Conservation (phyloP, 1,139 yeast genomes). For the Sporopachydermia cereana region DNA sequence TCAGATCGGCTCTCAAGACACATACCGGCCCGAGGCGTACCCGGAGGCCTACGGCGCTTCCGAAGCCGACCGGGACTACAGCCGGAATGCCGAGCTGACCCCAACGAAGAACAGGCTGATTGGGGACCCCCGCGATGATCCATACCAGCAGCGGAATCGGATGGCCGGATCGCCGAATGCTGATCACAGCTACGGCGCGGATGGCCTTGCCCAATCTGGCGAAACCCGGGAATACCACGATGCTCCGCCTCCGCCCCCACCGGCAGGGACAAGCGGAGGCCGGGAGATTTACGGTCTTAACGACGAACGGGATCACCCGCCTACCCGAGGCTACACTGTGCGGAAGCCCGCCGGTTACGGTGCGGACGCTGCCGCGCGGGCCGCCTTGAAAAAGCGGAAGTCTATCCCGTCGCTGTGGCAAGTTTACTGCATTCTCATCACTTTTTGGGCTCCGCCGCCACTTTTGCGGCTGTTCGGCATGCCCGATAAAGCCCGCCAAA, state of each 20-base stretch:
- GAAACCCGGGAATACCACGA: conserved; percentile 10
- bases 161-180: conserved; percentile 11
- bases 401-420: conserved; percentile 55
- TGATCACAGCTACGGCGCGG: conserved; percentile 10
- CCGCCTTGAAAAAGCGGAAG: conserved; percentile 8
- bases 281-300: conserved; percentile 48
- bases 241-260: not conserved
- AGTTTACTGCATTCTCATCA: conserved; percentile 63
- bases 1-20: conserved; percentile 7
- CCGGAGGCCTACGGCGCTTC: not conserved
- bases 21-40: not conserved
- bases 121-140: conserved; percentile 7
- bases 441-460: conserved; percentile 89
- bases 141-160: conserved; percentile 5
- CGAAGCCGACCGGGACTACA: not conserved
- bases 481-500: conserved; percentile 67
- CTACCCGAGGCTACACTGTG: conserved; percentile 4
- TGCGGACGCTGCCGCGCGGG: not conserved
- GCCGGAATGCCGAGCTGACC: not conserved
- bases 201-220: conserved; percentile 11
- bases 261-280: conserved; percentile 30
- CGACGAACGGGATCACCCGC: conserved; percentile 33
- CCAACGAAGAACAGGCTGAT: conserved; percentile 3
- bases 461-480: conserved; percentile 64
- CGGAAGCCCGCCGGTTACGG: conserved; percentile 4